Evolutionary conservation across 495 filamentous ascomycete genomes (phyloP).

Genomic region (Aeminium ludgeri): DNA sequence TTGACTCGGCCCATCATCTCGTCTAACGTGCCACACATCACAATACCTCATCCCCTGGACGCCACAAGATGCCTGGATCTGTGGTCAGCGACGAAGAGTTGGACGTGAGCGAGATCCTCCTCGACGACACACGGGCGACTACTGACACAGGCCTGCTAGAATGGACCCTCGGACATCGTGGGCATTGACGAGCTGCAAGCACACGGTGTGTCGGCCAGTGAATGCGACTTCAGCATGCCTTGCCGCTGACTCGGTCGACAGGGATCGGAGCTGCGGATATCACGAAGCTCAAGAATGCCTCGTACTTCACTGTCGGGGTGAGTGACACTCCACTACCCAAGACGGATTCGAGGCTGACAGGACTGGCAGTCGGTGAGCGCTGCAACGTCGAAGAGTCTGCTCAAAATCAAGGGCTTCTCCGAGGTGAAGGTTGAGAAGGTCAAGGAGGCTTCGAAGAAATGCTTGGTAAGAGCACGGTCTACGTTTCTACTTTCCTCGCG

Average conservation of each 20-base stretch:
- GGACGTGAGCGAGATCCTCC: conserved; percentile 27
- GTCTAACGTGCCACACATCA: too few relatives aligned
- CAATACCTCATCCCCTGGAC: too few relatives aligned
- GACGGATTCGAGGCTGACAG: background rate
- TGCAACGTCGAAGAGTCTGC: conserved; percentile 45
- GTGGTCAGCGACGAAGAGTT: conserved; percentile 37
- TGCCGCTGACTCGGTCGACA: conserved; percentile 19
- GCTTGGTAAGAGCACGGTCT: conserved; percentile 32
- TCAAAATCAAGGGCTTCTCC: conserved; percentile 67
- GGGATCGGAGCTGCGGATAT: conserved; percentile 61
- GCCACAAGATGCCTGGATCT: conserved; percentile 36
- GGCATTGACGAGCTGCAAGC: conserved; percentile 61
- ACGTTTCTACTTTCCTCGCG: background rate
- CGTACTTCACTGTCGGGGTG: conserved; percentile 57
- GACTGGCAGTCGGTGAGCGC: conserved; percentile 41
- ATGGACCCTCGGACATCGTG: conserved; percentile 30
- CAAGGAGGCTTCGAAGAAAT: conserved; percentile 60
- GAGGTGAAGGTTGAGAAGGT: conserved; percentile 71
- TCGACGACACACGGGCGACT: background rate
- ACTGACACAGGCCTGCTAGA: background rate
- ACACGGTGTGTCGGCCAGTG: conserved; percentile 33
- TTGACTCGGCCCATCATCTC: too few relatives aligned
- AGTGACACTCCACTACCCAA: background rate
- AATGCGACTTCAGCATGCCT: background rate
- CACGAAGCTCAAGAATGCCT: conserved; percentile 52